These are phyloP conservation scores for Russula abietina DNA, from an alignment of 768 basidiomycete species.

Conservation along the genomic window DNA sequence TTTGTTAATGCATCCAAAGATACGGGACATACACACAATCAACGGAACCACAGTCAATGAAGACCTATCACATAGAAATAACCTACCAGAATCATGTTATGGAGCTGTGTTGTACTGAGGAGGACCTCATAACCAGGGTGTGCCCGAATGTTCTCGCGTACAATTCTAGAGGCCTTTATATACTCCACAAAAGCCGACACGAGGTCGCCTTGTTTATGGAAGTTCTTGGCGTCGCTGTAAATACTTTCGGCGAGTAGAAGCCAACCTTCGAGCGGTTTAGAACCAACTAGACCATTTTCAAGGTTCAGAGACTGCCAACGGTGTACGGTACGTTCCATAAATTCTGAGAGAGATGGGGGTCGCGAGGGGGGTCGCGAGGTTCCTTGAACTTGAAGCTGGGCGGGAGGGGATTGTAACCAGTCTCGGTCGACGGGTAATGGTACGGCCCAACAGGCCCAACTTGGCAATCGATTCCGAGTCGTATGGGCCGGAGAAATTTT, in stretches of 20 bases:
- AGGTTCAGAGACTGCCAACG: too few species aligned
- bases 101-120: slow-evolving; percentile 53
- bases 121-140: slow-evolving; percentile 59
- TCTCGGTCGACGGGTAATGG: too few species aligned
- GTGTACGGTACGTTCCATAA: too few species aligned
- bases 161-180: slow-evolving; percentile 66
- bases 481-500: too few species aligned
- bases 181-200: slow-evolving; percentile 68
- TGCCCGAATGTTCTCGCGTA: slow-evolving; percentile 66
- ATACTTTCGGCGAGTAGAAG: slow-evolving; percentile 59
- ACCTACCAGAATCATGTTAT: slow-evolving; percentile 67
- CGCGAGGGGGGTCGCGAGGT: too few species aligned
- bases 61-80: slow-evolving; percentile 6
- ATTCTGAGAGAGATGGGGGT: too few species aligned
- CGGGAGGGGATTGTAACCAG: too few species aligned
- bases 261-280: slow-evolving; percentile 63
- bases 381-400: too few species aligned
- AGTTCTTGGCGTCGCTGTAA: slow-evolving; percentile 36
- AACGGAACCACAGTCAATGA: not conserved
- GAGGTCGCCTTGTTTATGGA: slow-evolving; percentile 44
- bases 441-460: too few species aligned
- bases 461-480: too few species aligned
- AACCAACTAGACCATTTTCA: too few species aligned
- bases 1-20: not conserved
- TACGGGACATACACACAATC: not conserved